phyloP scores from a whole-genome alignment of 805 yeast species.

The Candida alai region DNA sequence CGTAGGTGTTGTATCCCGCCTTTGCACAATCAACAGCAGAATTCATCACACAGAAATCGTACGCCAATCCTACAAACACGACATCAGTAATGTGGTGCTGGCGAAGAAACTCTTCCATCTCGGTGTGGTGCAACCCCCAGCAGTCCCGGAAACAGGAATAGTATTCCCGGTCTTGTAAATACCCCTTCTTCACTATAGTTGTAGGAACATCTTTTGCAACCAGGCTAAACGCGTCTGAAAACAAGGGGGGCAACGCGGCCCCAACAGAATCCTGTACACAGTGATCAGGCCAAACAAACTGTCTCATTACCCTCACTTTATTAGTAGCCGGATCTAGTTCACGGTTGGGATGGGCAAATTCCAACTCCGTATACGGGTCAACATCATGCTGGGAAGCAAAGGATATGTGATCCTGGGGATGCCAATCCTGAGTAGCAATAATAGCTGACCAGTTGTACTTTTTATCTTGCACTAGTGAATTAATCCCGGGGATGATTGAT shows the following conservation, averaged over 20 bases:
- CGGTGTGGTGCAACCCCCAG: conserved; percentile 72
- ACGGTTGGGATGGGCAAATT: conserved; percentile 48
- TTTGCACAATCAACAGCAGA: conserved; percentile 68
- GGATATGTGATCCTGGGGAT: conserved; percentile 72
- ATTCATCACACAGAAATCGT: conserved; percentile 79
- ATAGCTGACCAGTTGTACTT: conserved; percentile 56
- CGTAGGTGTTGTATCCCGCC: conserved; percentile 60
- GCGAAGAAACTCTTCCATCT: conserved; percentile 47
- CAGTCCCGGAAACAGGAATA: conserved; percentile 84
- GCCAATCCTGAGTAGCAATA: conserved; percentile 86
- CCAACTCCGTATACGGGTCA: conserved; percentile 48
- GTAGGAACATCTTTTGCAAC: conserved; percentile 33
- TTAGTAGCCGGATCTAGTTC: conserved; percentile 23
- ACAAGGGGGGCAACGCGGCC: conserved; percentile 52
- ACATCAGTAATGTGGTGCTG: conserved; percentile 53
- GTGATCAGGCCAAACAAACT: conserved; percentile 86
- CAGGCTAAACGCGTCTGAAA: conserved; percentile 33
- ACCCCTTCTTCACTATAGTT: conserved; percentile 64
- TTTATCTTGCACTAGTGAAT: conserved; percentile 38
- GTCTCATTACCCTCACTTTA: conserved; percentile 24
- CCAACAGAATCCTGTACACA: conserved; percentile 76
- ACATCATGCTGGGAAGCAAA: conserved; percentile 67
- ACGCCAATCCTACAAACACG: conserved; percentile 76
- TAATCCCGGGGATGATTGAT: conserved; percentile 49
- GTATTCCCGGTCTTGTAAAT: conserved; percentile 68